phyloP scores from a whole-genome alignment of 768 basidiomycete genomes.

The Pleurotus djamor region DNA sequence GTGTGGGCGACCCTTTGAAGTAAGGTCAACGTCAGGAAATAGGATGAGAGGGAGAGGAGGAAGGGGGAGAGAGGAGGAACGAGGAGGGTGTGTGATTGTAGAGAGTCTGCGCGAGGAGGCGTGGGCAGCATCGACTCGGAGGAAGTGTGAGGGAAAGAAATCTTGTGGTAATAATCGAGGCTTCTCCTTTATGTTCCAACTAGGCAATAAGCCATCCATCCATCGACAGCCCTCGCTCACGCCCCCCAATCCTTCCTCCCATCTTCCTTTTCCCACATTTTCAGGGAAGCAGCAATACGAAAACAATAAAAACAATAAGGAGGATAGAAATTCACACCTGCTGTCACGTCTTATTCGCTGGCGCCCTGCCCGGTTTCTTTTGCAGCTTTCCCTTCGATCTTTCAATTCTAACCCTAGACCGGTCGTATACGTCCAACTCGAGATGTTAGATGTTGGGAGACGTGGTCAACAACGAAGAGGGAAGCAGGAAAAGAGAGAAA shows the following conservation, averaged over 20 bases:
- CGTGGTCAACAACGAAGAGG: too few species aligned
- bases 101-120: constrained; percentile 9
- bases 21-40: background rate
- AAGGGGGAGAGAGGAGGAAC: constrained; percentile 15
- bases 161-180: constrained; percentile 10
- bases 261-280: constrained; percentile 5
- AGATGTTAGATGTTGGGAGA: too few species aligned
- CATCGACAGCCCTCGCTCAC: background rate
- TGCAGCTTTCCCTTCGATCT: too few species aligned
- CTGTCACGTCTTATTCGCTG: too few species aligned
- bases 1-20: background rate
- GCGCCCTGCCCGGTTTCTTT: too few species aligned
- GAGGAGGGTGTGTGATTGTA: constrained; percentile 11
- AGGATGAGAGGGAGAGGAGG: background rate
- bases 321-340: too few species aligned
- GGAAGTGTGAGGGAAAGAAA: too few species aligned
- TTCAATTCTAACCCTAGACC: too few species aligned
- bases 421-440: too few species aligned
- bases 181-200: constrained; percentile 34
- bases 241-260: too few species aligned
- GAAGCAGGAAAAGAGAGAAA: too few species aligned
- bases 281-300: background rate
- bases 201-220: constrained; percentile 16
- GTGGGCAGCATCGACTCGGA: constrained; percentile 13
- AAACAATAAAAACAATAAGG: too few species aligned